Evolutionary conservation across 192 early-diverging fungal genomes (phyloP).

Genomic region (Jimgerdemannia lactiflua): DNA sequence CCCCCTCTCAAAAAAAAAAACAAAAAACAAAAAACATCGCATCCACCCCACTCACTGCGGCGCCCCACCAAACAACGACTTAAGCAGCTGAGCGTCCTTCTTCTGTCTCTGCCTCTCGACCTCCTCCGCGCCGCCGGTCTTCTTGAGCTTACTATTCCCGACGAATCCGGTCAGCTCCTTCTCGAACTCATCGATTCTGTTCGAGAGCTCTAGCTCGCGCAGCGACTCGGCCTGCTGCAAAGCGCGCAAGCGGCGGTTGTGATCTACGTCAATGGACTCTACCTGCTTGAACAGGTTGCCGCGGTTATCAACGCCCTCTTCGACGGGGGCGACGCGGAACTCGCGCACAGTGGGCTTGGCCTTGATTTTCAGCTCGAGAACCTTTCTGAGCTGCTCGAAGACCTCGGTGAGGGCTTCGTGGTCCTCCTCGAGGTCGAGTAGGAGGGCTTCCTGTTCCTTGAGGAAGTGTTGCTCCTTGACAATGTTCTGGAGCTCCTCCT

Average conservation of each 20-base stretch:
- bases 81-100: slow-evolving; percentile 63
- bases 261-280: slow-evolving; percentile 63
- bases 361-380: slow-evolving; percentile 53
- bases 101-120: slow-evolving; percentile 65
- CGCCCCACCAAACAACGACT: slow-evolving; percentile 37
- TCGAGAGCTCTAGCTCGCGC: slow-evolving; percentile 62
- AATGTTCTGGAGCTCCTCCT: slow-evolving; percentile 78
- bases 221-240: slow-evolving; percentile 63
- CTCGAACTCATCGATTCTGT: slow-evolving; percentile 76
- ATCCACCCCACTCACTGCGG: not conserved
- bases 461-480: slow-evolving; percentile 77
- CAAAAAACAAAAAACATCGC: too few species aligned
- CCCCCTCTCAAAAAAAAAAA: too few species aligned
- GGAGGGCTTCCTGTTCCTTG: slow-evolving; percentile 72
- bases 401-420: slow-evolving; percentile 55
- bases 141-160: slow-evolving; percentile 56
- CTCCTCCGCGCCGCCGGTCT: slow-evolving; percentile 75
- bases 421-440: slow-evolving; percentile 69
- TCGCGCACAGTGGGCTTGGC: slow-evolving; percentile 34
- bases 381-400: slow-evolving; percentile 57
- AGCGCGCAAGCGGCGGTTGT: slow-evolving; percentile 60
- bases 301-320: slow-evolving; percentile 63
- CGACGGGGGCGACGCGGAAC: slow-evolving; percentile 50
- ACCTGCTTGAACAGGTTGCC: slow-evolving; percentile 70
- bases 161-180: slow-evolving; percentile 70